A percentile compares a stretch with the other conserved stretches of the same genome.
These are phyloP conservation scores for Apiospora pterosperma DNA, from an alignment of 2,329 filamentous ascomycete genomes.

Conservation along the genomic window DNA sequence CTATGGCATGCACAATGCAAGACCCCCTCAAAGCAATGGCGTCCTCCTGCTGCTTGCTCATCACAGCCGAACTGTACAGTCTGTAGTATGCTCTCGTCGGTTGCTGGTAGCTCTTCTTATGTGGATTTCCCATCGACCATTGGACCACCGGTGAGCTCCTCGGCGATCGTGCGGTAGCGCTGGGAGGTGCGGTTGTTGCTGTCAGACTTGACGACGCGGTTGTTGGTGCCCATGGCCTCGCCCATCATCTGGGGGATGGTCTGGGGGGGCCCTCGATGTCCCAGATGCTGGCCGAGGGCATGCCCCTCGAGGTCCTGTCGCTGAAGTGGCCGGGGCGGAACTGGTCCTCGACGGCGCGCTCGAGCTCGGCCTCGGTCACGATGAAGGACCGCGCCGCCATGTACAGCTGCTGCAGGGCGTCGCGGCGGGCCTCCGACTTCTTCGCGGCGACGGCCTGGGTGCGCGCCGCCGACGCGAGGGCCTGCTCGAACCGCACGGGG, in stretches of 20 bases:
- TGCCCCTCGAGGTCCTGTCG: slow-evolving; percentile 29
- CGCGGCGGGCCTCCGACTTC: slow-evolving; percentile 58
- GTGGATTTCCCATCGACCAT: slow-evolving; percentile 27
- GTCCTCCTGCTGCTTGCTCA: background rate
- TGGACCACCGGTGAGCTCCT: slow-evolving; percentile 59
- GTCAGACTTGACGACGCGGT: slow-evolving; percentile 22
- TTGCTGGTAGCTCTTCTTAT: background rate
- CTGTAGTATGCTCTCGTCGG: background rate
- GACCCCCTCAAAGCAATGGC: background rate
- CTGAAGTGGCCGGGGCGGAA: slow-evolving; percentile 64
- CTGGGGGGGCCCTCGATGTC: slow-evolving; percentile 43
- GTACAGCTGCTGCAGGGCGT: slow-evolving; percentile 83
- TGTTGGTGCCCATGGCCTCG: slow-evolving; percentile 26
- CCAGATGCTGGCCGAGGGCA: slow-evolving; percentile 47
- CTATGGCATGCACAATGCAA: background rate
- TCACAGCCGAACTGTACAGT: background rate
- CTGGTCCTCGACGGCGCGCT: slow-evolving; percentile 67
- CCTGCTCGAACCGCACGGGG: slow-evolving; percentile 56
- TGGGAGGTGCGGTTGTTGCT: slow-evolving; percentile 43
- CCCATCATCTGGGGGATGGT: slow-evolving; percentile 43
- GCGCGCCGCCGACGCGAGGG: slow-evolving; percentile 38
- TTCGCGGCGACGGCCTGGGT: slow-evolving; percentile 41
- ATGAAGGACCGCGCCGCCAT: slow-evolving; percentile 87
- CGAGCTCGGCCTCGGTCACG: slow-evolving; percentile 73
- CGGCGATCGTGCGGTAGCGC: slow-evolving; percentile 53